A percentile compares a stretch with the other conserved stretches of the same genome.
phyloP scores from a whole-genome alignment of 257 asterid genomes.

The Fraxinus quadrangulata region DNA sequence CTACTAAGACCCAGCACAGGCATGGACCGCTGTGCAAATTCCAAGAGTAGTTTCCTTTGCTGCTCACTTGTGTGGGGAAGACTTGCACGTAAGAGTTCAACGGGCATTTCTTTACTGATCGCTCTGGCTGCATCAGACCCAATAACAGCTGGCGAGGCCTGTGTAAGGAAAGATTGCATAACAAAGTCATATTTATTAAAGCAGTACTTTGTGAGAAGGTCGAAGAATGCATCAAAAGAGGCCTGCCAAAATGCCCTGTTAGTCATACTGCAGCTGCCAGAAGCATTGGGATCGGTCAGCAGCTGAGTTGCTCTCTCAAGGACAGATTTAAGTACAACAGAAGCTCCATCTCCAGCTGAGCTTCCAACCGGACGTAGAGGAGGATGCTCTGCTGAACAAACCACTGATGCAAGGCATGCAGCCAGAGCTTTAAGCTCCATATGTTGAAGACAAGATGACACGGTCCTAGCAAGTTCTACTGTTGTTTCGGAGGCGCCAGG shows the following conservation, averaged over 20 bases:
- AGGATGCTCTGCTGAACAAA: slow-evolving; percentile 70
- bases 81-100: slow-evolving; percentile 74
- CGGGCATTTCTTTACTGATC: slow-evolving; percentile 67
- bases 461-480: slow-evolving; percentile 42
- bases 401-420: slow-evolving; percentile 83
- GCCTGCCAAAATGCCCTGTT: slow-evolving; percentile 82
- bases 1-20: slow-evolving; percentile 40
- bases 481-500: slow-evolving; percentile 35
- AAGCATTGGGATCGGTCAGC: slow-evolving; percentile 56
- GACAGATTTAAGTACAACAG: slow-evolving; percentile 62
- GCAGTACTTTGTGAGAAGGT: slow-evolving; percentile 65
- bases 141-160: slow-evolving; percentile 41
- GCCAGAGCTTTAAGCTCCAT: slow-evolving; percentile 77
- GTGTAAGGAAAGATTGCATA: slow-evolving; percentile 50
- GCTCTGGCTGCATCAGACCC: slow-evolving; percentile 61
- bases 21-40: slow-evolving; percentile 70
- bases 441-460: slow-evolving; percentile 40
- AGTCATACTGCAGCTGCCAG: slow-evolving; percentile 47
- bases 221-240: slow-evolving; percentile 73
- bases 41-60: slow-evolving; percentile 59
- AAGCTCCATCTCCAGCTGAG: slow-evolving; percentile 75
- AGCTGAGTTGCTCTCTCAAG: slow-evolving; percentile 76
- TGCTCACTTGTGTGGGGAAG: slow-evolving; percentile 79
- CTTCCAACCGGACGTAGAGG: slow-evolving; percentile 74
- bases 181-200: slow-evolving; percentile 61